Evolutionary conservation across 768 basidiomycete species (phyloP).

Genomic region (Podaxis sp.): DNA sequence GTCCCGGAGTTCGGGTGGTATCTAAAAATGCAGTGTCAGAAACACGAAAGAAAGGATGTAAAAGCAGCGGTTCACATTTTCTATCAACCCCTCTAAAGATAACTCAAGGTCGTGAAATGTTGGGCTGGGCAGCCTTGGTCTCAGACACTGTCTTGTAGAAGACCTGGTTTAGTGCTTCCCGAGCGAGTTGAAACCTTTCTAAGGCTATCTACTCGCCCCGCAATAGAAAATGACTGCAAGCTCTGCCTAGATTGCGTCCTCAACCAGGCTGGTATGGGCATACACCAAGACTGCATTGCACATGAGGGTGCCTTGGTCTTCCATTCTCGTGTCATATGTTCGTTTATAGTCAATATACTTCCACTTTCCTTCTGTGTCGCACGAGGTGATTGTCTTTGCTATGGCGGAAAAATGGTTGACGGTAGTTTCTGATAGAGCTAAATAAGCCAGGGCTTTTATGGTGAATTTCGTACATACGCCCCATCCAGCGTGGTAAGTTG

Average conservation of each 20-base stretch:
- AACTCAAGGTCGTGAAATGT: too few relatives aligned
- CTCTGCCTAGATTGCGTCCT: not conserved
- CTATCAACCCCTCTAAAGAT: not conserved
- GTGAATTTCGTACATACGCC: not conserved
- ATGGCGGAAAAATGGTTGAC: not conserved
- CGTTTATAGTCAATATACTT: not conserved
- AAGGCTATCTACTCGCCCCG: not conserved
- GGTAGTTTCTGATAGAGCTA: not conserved
- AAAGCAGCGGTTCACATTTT: too few relatives aligned
- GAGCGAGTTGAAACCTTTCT: not conserved
- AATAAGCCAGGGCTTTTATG: not conserved
- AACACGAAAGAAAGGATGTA: too few relatives aligned
- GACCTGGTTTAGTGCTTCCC: not conserved
- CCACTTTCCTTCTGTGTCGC: not conserved
- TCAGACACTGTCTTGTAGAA: not conserved
- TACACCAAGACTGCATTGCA: not conserved
- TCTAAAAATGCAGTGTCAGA: too few relatives aligned
- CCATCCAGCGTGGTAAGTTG: not conserved
- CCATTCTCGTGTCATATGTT: not conserved
- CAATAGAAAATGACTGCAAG: not conserved
- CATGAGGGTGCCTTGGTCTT: not conserved
- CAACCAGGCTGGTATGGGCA: not conserved
- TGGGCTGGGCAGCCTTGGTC: too few relatives aligned
- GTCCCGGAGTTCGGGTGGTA: too few relatives aligned
- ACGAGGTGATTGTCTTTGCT: not conserved